phyloP scores from a whole-genome alignment of 768 basidiomycete genomes.

The Tylopilus subfusipes region DNA sequence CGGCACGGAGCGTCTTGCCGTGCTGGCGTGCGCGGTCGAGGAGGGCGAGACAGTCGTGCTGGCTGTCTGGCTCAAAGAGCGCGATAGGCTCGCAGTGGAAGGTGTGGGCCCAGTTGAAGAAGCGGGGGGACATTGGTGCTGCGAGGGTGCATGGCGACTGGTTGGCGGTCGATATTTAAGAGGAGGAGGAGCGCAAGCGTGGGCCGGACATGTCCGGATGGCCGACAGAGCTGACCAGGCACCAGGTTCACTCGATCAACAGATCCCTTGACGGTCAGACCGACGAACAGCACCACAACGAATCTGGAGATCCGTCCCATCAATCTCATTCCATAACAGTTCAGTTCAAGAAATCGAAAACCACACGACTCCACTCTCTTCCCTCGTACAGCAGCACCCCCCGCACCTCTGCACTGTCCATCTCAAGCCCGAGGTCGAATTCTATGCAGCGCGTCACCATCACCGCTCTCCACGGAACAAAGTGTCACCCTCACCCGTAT shows the following conservation, averaged over 20 bases:
- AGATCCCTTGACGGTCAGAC: conserved; percentile 6
- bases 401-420: conserved; percentile 85
- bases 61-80: conserved; percentile 72
- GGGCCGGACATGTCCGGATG: conserved; percentile 5
- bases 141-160: neutral
- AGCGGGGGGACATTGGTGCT: conserved; percentile 33
- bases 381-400: conserved; percentile 72
- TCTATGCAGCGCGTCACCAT: conserved; percentile 39
- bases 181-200: neutral
- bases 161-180: neutral
- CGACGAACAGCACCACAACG: neutral
- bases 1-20: conserved; percentile 68
- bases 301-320: neutral
- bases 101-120: conserved; percentile 86
- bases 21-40: conserved; percentile 80
- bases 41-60: conserved; percentile 66
- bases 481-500: conserved; percentile 53
- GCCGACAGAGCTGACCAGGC: neutral
- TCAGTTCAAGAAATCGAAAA: conserved; percentile 48
- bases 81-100: conserved; percentile 66
- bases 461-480: neutral
- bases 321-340: neutral
- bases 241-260: conserved; percentile 2
- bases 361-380: conserved; percentile 77
- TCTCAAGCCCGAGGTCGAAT: conserved; percentile 79